Conservation (phyloP, 1,139 yeast genomes). For the Arxiozyma slooffiae region DNA sequence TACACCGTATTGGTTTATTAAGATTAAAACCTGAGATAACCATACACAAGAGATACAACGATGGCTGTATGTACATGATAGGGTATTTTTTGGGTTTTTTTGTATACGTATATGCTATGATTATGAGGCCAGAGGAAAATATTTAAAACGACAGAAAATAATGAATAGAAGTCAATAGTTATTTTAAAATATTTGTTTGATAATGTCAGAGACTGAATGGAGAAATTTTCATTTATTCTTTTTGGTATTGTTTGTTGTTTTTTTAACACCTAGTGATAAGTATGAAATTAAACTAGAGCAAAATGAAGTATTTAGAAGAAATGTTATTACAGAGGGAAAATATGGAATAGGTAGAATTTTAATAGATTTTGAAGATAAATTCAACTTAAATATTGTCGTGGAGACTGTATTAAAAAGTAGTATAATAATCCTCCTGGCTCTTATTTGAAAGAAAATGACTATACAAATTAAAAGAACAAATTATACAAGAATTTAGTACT, state of each 20-base stretch:
- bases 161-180: no score
- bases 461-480: not conserved
- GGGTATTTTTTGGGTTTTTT: not conserved
- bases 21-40: not conserved
- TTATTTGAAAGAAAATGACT: no score
- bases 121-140: not conserved
- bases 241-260: no score
- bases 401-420: not conserved
- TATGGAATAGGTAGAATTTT: no score
- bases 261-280: no score
- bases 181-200: no score
- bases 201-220: not conserved
- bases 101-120: not conserved
- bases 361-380: not conserved
- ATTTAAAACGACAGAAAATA: not conserved
- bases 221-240: no score
- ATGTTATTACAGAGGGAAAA: not conserved
- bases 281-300: no score
- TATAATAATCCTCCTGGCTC: not conserved
- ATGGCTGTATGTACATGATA: conserved; percentile 4
- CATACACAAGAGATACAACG: conserved; percentile 3
- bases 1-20: no score
- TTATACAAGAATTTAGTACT: not conserved
- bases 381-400: not conserved
- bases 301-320: no score